Conservation (phyloP, 2,329 filamentous ascomycete species). For the Diaporthe citrichinensis region DNA sequence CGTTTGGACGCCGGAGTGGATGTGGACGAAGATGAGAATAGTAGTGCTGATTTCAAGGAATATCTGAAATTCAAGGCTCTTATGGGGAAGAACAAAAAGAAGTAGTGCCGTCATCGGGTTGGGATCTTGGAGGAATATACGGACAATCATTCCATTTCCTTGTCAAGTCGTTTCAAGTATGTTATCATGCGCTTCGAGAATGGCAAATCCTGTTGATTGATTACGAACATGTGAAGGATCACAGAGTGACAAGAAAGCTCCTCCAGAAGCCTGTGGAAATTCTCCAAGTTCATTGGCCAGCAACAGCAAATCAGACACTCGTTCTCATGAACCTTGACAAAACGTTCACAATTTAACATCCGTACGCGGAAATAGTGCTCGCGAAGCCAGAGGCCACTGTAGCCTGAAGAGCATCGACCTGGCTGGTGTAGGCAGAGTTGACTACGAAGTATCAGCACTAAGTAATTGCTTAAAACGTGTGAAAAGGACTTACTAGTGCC, state of each 20-base stretch:
- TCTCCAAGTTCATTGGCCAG: background rate
- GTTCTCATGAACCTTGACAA: background rate
- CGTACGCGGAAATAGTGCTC: background rate
- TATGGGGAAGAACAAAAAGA: background rate
- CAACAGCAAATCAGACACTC: too few relatives aligned
- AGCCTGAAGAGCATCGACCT: constrained; percentile 16
- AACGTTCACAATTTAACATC: background rate
- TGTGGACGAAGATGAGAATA: constrained; percentile 9
- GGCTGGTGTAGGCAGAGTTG: constrained; percentile 11
- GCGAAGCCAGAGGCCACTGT: constrained; percentile 1
- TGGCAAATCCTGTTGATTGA: background rate
- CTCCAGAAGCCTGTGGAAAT: background rate
- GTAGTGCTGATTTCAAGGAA: background rate
- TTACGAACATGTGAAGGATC: background rate
- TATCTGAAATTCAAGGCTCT: constrained; percentile 6
- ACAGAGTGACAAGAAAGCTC: background rate
- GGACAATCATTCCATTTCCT: background rate
- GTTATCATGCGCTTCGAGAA: background rate
- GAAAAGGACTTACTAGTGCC: constrained; percentile 5
- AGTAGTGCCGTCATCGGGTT: background rate
- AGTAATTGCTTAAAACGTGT: fast-evolving
- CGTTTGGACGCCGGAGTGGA: background rate
- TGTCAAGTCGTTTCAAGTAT: background rate
- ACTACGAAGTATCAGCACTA: background rate
- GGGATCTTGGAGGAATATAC: too few relatives aligned